These are phyloP conservation scores for Zalerion maritima DNA, from an alignment of 495 filamentous ascomycete genomes.

Conservation along the genomic window DNA sequence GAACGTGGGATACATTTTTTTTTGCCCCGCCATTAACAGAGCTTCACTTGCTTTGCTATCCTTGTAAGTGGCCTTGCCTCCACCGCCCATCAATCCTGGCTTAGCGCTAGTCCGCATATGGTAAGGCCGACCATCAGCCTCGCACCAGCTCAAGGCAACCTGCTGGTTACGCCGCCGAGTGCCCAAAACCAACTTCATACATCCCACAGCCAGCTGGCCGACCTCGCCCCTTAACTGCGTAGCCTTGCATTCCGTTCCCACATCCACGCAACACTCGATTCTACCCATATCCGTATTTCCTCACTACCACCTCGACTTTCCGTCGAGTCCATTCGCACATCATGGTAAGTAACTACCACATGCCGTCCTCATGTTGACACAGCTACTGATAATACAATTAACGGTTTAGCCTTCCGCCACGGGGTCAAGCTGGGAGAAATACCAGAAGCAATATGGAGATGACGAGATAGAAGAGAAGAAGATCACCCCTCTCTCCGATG, in stretches of 20 bases:
- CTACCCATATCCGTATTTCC: not conserved
- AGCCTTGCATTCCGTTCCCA: constrained; percentile 1
- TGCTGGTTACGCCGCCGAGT: no score
- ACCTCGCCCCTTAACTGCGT: no score
- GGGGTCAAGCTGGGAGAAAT: constrained; percentile 94
- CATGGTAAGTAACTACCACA: constrained; percentile 1
- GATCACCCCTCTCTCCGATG: constrained; percentile 89
- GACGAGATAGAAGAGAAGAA: constrained; percentile 98
- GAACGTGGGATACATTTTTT: no score
- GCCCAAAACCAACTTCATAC: no score
- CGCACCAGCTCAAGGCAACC: constrained; percentile 12
- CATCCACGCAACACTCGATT: constrained; percentile 2
- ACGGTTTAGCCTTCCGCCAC: constrained; percentile 65
- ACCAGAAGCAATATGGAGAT: constrained; percentile 87
- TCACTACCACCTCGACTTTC: not conserved
- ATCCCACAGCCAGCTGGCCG: no score
- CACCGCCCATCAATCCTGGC: no score
- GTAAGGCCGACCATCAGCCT: no score
- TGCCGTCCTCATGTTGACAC: not conserved
- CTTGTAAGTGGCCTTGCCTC: no score
- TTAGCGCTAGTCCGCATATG: no score
- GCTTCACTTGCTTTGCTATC: no score
- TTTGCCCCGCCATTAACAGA: no score
- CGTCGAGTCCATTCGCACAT: constrained; percentile 3
- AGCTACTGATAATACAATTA: constrained; percentile 1